phyloP scores from a whole-genome alignment of 495 filamentous ascomycete species.

The Polyplosphaeria fusca region DNA sequence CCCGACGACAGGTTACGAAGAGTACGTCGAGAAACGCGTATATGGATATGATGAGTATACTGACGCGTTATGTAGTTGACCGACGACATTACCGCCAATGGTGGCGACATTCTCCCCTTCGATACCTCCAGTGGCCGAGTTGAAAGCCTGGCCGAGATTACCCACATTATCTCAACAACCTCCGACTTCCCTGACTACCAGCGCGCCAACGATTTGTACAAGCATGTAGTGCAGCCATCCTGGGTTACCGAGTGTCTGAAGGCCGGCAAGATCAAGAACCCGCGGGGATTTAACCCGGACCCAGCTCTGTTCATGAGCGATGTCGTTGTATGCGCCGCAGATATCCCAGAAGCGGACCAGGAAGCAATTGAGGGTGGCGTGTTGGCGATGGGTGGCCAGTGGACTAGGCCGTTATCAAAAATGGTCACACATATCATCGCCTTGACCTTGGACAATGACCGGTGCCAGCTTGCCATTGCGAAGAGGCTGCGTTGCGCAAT shows the following conservation, averaged over 20 bases:
- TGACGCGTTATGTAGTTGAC: slow-evolving; percentile 16
- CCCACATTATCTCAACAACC: slow-evolving; percentile 79
- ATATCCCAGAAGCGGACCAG: slow-evolving; percentile 83
- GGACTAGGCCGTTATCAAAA: slow-evolving; percentile 63
- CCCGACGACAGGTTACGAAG: slow-evolving; percentile 1
- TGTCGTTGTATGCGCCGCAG: slow-evolving; percentile 59
- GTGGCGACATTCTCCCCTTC: slow-evolving; percentile 15
- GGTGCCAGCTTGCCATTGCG: slow-evolving; percentile 59
- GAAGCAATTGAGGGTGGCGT: slow-evolving; percentile 90
- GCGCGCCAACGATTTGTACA: slow-evolving; percentile 65
- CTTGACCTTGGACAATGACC: slow-evolving; percentile 67
- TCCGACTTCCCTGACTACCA: slow-evolving; percentile 85
- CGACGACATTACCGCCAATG: slow-evolving; percentile 10
- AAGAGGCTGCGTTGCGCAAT: slow-evolving; percentile 72
- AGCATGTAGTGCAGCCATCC: slow-evolving; percentile 76
- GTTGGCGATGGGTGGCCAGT: slow-evolving; percentile 81
- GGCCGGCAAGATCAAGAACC: slow-evolving; percentile 68
- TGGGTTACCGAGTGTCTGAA: slow-evolving; percentile 71
- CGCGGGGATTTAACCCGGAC: slow-evolving; percentile 84
- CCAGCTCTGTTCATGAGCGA: slow-evolving; percentile 85
- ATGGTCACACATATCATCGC: slow-evolving; percentile 87
- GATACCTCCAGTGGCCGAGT: slow-evolving; percentile 28
- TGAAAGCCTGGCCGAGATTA: slow-evolving; percentile 58
- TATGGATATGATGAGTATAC: not conserved
- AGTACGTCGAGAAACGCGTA: slow-evolving; percentile 25